Evolutionary conservation across 129 eudicot species (phyloP).

Genomic region (Escallonia rubra): DNA sequence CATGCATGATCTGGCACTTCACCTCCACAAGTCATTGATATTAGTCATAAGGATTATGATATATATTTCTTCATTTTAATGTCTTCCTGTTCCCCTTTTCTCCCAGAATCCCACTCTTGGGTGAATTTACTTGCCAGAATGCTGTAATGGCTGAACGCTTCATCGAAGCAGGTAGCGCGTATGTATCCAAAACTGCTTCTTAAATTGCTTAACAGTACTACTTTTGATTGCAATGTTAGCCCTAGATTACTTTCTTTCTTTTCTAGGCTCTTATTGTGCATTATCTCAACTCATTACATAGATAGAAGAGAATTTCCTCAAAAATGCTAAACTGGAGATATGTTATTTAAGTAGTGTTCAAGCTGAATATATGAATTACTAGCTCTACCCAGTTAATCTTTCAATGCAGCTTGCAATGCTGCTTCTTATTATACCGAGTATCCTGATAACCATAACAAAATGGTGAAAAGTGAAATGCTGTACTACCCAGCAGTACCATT

Average conservation of each 20-base stretch:
- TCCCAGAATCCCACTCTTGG: conserved; percentile 77
- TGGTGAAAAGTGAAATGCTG: background rate
- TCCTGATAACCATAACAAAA: background rate
- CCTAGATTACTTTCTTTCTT: background rate
- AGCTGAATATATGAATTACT: background rate
- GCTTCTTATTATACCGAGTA: background rate
- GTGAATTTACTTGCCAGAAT: conserved; percentile 98
- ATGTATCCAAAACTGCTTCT: conserved; percentile 60
- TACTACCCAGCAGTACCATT: no score
- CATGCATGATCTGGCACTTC: no score
- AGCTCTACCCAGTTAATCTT: background rate
- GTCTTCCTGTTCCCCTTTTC: conserved; percentile 3
- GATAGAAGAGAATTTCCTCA: background rate
- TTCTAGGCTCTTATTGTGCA: background rate
- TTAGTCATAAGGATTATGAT: background rate
- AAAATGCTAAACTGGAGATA: background rate
- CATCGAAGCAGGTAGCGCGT: conserved; percentile 99
- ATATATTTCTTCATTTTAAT: conserved; percentile 4
- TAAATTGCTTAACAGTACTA: conserved; percentile 7
- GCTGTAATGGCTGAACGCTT: conserved; percentile 97
- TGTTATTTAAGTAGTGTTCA: background rate
- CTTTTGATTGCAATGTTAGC: background rate
- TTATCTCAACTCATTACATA: background rate
- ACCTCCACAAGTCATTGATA: no score
- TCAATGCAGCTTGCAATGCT: background rate